Base-by-base conservation (phyloP, 1,284 basidiomycete species). In the Schizophyllum amplum region DNA sequence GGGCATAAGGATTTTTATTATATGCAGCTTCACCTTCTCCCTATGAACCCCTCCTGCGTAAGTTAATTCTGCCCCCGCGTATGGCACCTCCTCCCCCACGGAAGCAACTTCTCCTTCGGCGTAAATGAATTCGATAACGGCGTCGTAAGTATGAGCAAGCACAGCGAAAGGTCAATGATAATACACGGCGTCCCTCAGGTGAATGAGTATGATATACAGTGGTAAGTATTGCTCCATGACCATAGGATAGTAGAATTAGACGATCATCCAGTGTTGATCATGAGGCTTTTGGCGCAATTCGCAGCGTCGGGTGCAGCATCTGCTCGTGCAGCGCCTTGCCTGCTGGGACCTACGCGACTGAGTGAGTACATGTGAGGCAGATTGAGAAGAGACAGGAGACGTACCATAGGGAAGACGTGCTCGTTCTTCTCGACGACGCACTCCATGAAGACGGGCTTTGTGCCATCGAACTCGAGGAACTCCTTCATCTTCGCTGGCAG, bases 401-500 rank as follows among this genome's bases (percentile, higher is more conserved):
- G 58, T 59, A 90, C 90, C 90, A 93, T 94, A 13, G 91, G 95
- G 83, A 93, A 98, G 58, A 97, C 94, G 71, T 98, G 94, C 75
- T 98, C 95, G 64, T 84, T 86, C 66, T 80, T 82, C 70, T 90
- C 86, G 33, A 98, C 92, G 57, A 89, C 58, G 68, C 93, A 96
- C 74, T 99, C 95, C 77, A 99, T 79, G 61, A 99, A 72, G 51
- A 98, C 82, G 1, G 96, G 96, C 72, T 84, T 89, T 59, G 78
- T 79, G 62, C 84, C 87, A 62, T 94, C 90, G 72, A 96, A 97
- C 75, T 96, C 94, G 65, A 99, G 80, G 74, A 99, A 97, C 80
- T 98, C 95, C 78, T 94, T 94, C 94, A 99, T 98, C 81, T 91
- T 96, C 47, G 79, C 84, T 0, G 92, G 92, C 13, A 99, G 79